Conservation (phyloP, 2,329 filamentous ascomycete species). For the Xylariomycetidae sp. region DNA sequence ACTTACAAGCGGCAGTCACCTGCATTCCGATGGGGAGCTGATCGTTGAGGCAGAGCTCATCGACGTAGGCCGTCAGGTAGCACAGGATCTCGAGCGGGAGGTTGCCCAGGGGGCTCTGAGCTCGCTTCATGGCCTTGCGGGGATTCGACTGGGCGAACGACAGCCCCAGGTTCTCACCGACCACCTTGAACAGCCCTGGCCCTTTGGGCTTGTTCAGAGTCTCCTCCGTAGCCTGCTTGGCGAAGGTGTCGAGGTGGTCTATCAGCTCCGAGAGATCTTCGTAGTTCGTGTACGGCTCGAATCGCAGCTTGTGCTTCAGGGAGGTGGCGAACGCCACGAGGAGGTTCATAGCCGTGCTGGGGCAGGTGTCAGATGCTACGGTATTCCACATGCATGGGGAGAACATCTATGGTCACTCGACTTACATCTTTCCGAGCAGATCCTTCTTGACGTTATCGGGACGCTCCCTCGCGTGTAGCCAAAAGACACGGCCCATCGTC, state of each 20-base stretch:
- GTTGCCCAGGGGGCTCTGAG: constrained; percentile 70
- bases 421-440: constrained; percentile 57
- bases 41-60: constrained; percentile 52
- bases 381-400: no score
- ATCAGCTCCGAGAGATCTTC: constrained; percentile 67
- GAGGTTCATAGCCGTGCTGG: constrained; percentile 65
- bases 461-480: constrained; percentile 69
- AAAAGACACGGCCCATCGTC: constrained; percentile 71
- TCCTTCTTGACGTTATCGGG: constrained; percentile 58
- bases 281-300: constrained; percentile 76
- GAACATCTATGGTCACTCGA: no score
- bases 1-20: constrained; percentile 49
- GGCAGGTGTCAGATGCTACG: no score
- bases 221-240: constrained; percentile 46
- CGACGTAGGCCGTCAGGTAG: constrained; percentile 64
- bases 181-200: constrained; percentile 52
- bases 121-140: constrained; percentile 69
- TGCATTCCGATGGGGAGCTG: constrained; percentile 54
- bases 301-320: constrained; percentile 77
- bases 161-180: constrained; percentile 71
- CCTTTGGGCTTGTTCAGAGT: constrained; percentile 36
- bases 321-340: constrained; percentile 72
- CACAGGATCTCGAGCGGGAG: constrained; percentile 77
- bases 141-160: constrained; percentile 76
- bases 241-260: constrained; percentile 70